Conservation (phyloP, 2,329 filamentous ascomycete species). For the Paracoccidioides brasiliensis region DNA sequence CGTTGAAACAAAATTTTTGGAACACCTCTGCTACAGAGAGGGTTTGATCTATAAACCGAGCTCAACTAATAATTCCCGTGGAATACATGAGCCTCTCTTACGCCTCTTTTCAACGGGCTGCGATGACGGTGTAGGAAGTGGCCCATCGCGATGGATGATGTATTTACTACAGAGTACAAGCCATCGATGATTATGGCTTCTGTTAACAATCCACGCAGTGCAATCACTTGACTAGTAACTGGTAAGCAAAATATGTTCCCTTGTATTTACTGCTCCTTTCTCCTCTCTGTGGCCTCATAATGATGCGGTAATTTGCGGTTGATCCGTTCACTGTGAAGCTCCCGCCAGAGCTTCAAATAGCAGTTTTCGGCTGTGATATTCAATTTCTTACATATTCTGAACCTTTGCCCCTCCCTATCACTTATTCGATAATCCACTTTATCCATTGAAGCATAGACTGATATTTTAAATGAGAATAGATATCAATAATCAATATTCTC, state of each 20-base stretch:
- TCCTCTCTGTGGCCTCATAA: slow-evolving; percentile 28
- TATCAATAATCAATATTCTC: not conserved
- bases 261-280: slow-evolving; percentile 5
- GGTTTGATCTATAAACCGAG: no score
- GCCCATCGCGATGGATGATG: not conserved
- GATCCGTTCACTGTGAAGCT: slow-evolving; percentile 70
- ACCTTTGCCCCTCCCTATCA: slow-evolving; percentile 14
- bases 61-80: no score
- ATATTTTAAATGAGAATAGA: not conserved
- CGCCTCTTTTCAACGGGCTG: no score
- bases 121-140: no score
- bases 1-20: slow-evolving; percentile 15
- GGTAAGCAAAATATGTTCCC: slow-evolving; percentile 10
- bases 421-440: not conserved
- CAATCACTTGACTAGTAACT: slow-evolving; percentile 10
- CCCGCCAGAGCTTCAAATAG: slow-evolving; percentile 80
- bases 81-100: no score
- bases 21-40: slow-evolving; percentile 4
- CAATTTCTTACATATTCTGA: slow-evolving; percentile 99
- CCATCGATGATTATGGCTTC: not conserved
- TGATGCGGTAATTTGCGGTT: slow-evolving; percentile 99
- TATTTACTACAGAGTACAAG: not conserved
- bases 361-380: slow-evolving; percentile 71
- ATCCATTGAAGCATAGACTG: not conserved
- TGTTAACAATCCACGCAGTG: slow-evolving; percentile 10